Base-by-base conservation (phyloP, 306 rosid species). In the Adenanthera pavonina region DNA sequence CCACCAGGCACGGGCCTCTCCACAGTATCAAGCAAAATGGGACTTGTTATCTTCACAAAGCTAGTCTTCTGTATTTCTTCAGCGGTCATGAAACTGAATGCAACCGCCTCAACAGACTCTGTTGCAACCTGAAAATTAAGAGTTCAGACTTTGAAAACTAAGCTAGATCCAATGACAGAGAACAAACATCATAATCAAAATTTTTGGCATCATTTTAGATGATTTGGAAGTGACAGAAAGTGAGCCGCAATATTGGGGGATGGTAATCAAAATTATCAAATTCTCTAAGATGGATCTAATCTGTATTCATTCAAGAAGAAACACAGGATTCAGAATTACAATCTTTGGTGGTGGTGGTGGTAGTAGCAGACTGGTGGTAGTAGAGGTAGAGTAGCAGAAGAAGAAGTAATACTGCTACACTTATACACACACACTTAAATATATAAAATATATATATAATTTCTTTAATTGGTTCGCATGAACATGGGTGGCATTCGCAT, bases 1-100 rank as follows among this genome's bases (percentile, higher is more conserved):
- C 99, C 99, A 25, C 84, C 89, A 7, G 83, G 69, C 11, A 88
- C 85, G 0, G 98, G 96, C 38, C 77, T 79, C 1, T 54, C 89
- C 40, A 88, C 48, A 2, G 15, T 1, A 46, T 90, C 88, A 6
- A 87, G 75, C 64, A 90, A 76, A 25, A 62, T 65, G 12, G 93
- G 82, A 35, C 48, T 85, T 8, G 89, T 86, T 38, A 93, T 65
- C 81, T 88, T 93, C 12, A 87, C 84, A 56, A 78, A 75, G 36
- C 99, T 95, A 20, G 79, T 92, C 82, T 52, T 76, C 1, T 75
- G 89, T 46, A 89, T 78, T 81, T 93, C 99, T 12, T 88, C 88
- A 38, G 77, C 81, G 1, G 96, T 87, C 17, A 87, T 68, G 87
- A 95, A 93, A 75, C 96, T 81, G 85, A 93, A 95, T 3, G 80